phyloP scores from a whole-genome alignment of 257 asterid species.

The Solanum gracilifrons region DNA sequence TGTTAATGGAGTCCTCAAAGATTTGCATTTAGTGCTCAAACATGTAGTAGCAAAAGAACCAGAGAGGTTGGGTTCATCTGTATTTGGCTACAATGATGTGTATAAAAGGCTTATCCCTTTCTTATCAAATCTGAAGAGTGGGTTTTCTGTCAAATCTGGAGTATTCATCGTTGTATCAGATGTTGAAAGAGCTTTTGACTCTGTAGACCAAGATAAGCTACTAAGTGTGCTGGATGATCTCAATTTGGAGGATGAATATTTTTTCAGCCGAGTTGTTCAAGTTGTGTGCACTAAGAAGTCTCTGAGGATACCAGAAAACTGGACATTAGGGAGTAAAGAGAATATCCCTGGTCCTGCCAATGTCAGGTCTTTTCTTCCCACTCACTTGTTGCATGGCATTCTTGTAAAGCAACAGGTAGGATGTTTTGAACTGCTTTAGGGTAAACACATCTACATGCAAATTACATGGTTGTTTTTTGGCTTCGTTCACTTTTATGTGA shows the following conservation, averaged over 20 bases:
- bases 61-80: slow-evolving; percentile 77
- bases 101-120: slow-evolving; percentile 60
- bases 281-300: slow-evolving; percentile 39
- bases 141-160: slow-evolving; percentile 30
- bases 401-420: slow-evolving; percentile 59
- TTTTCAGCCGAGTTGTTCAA: slow-evolving; percentile 37
- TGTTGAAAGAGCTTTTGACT: slow-evolving; percentile 80
- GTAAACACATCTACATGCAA: background rate
- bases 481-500: background rate
- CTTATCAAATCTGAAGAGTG: slow-evolving; percentile 32
- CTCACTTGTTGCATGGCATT: slow-evolving; percentile 29
- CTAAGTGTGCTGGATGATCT: slow-evolving; percentile 58
- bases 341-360: slow-evolving; percentile 12
- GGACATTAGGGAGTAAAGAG: slow-evolving; percentile 20
- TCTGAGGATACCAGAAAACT: slow-evolving; percentile 36
- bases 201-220: slow-evolving; percentile 64
- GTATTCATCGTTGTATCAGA: slow-evolving; percentile 67
- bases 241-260: slow-evolving; percentile 40
- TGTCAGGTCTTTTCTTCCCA: slow-evolving; percentile 13
- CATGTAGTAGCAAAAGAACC: slow-evolving; percentile 40
- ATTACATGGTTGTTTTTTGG: background rate
- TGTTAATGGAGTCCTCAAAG: slow-evolving; percentile 59
- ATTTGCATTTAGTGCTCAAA: slow-evolving; percentile 56
- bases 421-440: background rate
- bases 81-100: slow-evolving; percentile 72